phyloP scores from a whole-genome alignment of 257 asterid genomes.

The Scutellaria minor region DNA sequence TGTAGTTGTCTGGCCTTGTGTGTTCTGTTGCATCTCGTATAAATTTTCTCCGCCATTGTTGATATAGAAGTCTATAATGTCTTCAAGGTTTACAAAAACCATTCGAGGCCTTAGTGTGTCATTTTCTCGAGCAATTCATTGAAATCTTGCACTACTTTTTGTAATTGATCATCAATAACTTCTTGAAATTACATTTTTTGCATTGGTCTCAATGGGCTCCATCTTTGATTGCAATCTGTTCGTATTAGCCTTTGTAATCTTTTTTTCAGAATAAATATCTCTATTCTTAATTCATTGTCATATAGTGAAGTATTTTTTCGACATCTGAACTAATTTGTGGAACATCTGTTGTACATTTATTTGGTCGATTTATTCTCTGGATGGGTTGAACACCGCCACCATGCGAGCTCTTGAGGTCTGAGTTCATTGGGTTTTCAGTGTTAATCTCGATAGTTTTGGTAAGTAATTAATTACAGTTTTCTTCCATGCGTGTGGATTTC shows the following conservation, averaged over 20 bases:
- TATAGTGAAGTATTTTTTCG: too few species aligned
- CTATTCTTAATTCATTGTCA: background rate
- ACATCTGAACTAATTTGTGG: too few species aligned
- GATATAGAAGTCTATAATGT: conserved; percentile 45
- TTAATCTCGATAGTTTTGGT: too few species aligned
- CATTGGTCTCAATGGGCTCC: conserved; percentile 41
- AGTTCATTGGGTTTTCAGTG: too few species aligned
- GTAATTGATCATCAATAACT: conserved; percentile 32
- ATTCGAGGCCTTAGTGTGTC: conserved; percentile 6
- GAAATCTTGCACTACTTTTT: conserved; percentile 43
- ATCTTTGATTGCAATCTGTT: conserved; percentile 19
- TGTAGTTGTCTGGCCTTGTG: conserved; percentile 13
- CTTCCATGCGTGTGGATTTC: too few species aligned
- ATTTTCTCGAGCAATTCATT: conserved; percentile 37
- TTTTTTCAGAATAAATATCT: background rate
- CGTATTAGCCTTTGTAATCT: background rate
- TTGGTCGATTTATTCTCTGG: too few species aligned
- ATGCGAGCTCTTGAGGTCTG: too few species aligned
- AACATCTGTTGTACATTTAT: too few species aligned
- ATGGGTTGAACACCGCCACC: too few species aligned
- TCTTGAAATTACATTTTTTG: conserved; percentile 30
- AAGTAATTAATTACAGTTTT: too few species aligned
- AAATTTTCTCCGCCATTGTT: conserved; percentile 29
- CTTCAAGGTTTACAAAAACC: conserved; percentile 34
- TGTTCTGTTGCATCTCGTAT: conserved; percentile 14